phyloP scores from a whole-genome alignment of 345 rosid genomes.

The Corchorus capsularis region DNA sequence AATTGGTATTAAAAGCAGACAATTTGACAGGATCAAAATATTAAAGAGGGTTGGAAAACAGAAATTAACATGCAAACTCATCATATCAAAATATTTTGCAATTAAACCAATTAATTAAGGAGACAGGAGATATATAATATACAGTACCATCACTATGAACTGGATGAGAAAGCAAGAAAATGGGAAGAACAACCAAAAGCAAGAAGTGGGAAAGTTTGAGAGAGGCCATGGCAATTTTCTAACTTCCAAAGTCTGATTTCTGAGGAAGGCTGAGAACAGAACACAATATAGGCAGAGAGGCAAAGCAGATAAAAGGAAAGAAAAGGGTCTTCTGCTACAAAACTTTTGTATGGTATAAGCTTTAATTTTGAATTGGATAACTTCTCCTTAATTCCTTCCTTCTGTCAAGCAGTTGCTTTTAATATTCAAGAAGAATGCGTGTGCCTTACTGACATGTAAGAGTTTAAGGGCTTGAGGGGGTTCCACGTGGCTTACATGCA shows the following conservation, averaged over 20 bases:
- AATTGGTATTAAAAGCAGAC: background rate
- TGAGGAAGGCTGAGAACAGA: background rate
- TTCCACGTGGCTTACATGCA: slow-evolving; percentile 33
- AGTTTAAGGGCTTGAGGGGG: background rate
- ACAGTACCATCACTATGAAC: slow-evolving; percentile 20
- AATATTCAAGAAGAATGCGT: background rate
- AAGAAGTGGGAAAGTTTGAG: slow-evolving; percentile 16
- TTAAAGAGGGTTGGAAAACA: background rate
- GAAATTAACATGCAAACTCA: background rate
- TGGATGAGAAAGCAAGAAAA: slow-evolving; percentile 36
- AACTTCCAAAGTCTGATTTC: too few relatives aligned
- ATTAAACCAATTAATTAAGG: background rate
- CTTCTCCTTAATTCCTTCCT: background rate
- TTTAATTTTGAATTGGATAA: background rate
- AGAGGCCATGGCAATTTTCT: slow-evolving; percentile 31
- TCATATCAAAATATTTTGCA: background rate
- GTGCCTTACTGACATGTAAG: background rate
- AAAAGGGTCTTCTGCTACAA: background rate
- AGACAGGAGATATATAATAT: background rate
- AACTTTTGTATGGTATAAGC: slow-evolving; percentile 9
- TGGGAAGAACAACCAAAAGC: slow-evolving; percentile 30
- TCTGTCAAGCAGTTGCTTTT: background rate
- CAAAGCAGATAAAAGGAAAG: background rate
- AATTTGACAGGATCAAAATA: background rate
- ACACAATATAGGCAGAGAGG: background rate